A percentile compares a stretch with the other conserved stretches of the same genome.
These are phyloP conservation scores for Liriodendron chinense DNA, from an alignment of 164 flowering plant genomes.

Conservation along the genomic window DNA sequence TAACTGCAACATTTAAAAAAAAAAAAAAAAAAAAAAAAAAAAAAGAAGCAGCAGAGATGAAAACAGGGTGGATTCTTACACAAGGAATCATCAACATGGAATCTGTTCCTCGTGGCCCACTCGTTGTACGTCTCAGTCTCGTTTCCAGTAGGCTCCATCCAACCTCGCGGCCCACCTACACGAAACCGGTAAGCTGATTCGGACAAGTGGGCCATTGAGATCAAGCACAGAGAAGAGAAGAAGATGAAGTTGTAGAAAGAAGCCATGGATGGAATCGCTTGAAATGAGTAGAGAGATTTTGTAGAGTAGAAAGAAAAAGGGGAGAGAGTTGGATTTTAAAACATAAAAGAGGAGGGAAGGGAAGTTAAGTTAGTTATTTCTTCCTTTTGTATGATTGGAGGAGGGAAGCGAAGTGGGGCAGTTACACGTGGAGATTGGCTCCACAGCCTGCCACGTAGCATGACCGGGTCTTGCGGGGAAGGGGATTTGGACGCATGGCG, in stretches of 20 bases:
- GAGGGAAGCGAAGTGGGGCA: not conserved
- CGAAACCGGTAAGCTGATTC: conserved; percentile 34
- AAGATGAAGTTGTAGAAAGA: not conserved
- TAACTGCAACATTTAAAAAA: no score
- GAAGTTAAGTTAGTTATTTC: conserved; percentile 1
- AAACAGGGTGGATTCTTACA: conserved; percentile 32
- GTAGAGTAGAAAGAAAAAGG: not conserved
- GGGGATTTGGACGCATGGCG: not conserved
- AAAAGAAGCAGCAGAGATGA: no score
- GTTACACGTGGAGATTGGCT: not conserved
- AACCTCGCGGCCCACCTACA: conserved; percentile 52
- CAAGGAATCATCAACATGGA: conserved; percentile 55
- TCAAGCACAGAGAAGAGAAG: conserved; percentile 3
- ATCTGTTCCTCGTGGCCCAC: conserved; percentile 55
- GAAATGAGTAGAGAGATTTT: not conserved
- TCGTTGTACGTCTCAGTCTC: conserved; percentile 39
- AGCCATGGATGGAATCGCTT: conserved; percentile 3
- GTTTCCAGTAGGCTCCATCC: conserved; percentile 43
- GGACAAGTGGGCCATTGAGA: conserved; percentile 12
- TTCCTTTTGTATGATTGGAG: not conserved
- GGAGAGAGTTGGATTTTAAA: not conserved
- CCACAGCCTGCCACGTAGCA: not conserved
- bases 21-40: no score
- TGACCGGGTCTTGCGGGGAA: not conserved
- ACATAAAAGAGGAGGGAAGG: not conserved